Base-by-base conservation (phyloP, 1,284 basidiomycete species). In the Cutaneotrichosporon cyanovorans region DNA sequence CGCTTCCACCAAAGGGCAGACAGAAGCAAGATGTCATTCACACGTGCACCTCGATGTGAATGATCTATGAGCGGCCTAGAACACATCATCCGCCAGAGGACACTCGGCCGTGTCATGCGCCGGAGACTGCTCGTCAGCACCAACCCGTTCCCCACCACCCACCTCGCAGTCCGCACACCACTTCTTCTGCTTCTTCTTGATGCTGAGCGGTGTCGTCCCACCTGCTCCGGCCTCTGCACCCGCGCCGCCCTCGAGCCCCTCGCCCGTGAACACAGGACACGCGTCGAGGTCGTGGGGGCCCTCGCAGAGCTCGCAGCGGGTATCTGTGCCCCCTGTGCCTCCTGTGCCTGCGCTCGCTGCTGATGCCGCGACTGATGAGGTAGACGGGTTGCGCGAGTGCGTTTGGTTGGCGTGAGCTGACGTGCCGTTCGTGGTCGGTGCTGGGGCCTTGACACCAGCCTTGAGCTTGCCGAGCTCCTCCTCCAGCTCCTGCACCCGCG, bases 401-500 rank as follows among this genome's bases (percentile, higher is more conserved):
- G 25, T 12, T 7, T 28, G 25, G n/a, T n/a, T n/a, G n/a, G n/a
- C n/a, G n/a, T n/a, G n/a, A n/a, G n/a, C n/a, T n/a, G n/a, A n/a
- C n/a, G n/a, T 19, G 23, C 35, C 22, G 33, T 39, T 20, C 18
- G 42, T 45, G 19, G 44, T 43, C 16, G 45, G 42, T 8, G 42
- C 39, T 19, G 51, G 47, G 15, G 55, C 43, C 4, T 51, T 25
- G 14, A 31, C 21, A n/a, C n/a, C n/a, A 23, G 18, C 25, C 23
- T 37, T 37, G 43, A 30, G 38, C 42, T 37, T 22, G 46, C 38
- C 59, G 37, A 60, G 44, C 35, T 66, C 60, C 20, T 60, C 57
- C 58, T 85, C 85, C 38, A 86, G 73, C 3, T 79, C 78, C 55
- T 86, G 81, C 33, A 92, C 71, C 61, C 90, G 86, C 59, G 82